These are phyloP conservation scores for Detonula confervacea DNA, from an alignment of 352 stramenopile genomes.

Conservation along the genomic window DNA sequence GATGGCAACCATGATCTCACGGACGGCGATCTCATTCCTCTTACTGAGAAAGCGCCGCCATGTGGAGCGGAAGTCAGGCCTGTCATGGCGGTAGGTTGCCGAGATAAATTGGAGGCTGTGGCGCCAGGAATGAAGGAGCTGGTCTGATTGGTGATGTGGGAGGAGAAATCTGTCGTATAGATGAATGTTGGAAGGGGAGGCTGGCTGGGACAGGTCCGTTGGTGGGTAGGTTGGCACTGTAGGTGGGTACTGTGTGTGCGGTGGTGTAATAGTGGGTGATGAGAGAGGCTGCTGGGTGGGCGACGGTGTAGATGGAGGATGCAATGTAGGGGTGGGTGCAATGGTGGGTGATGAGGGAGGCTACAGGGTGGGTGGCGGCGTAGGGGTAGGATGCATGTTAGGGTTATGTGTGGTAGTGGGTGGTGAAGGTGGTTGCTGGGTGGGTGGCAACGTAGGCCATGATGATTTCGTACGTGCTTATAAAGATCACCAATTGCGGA, in stretches of 20 bases:
- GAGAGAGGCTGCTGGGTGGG: not conserved
- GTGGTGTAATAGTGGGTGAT: not conserved
- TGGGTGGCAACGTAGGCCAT: not conserved
- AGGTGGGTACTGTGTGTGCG: too few species aligned
- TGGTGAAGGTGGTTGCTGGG: not conserved
- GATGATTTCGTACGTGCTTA: too few species aligned
- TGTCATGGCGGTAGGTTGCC: not conserved
- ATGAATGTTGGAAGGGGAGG: not conserved
- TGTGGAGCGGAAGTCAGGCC: conserved; percentile 5
- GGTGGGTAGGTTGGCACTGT: too few species aligned
- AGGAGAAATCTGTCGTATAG: not conserved
- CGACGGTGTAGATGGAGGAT: not conserved
- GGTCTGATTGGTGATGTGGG: not conserved
- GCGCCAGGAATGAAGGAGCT: not conserved
- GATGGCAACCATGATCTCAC: not conserved
- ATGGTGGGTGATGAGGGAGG: not conserved
- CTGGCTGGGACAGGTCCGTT: not conserved
- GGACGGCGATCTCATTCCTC: not conserved
- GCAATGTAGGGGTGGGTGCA: too few species aligned
- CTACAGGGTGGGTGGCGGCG: not conserved
- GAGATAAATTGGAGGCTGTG: not conserved
- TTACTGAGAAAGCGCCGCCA: not conserved
- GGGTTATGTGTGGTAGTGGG: not conserved
- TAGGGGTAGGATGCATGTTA: not conserved
- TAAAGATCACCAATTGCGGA: too few species aligned